Percentiles rank a stretch among this genome's conserved stretches.
Conservation (phyloP, 2,329 filamentous ascomycete species). For the Diaporthe sp. region DNA sequence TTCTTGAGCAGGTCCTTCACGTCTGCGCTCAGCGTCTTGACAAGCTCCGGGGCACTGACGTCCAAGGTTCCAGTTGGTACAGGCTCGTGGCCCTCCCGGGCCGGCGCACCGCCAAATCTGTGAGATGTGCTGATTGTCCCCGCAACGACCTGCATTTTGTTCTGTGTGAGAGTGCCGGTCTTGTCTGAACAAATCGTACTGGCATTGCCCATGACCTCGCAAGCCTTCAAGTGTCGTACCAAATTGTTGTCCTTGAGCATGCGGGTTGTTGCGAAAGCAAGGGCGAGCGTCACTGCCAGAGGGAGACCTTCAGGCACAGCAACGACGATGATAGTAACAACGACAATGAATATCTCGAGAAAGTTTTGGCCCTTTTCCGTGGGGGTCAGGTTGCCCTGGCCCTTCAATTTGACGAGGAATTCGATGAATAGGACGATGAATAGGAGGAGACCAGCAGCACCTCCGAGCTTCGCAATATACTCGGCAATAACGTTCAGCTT, state of each 20-base stretch:
- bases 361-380: slow-evolving; percentile 85
- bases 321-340: slow-evolving; percentile 85
- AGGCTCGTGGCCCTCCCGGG: slow-evolving; percentile 40
- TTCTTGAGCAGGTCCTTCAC: slow-evolving; percentile 69
- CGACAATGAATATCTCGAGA: slow-evolving; percentile 82
- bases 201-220: slow-evolving; percentile 86
- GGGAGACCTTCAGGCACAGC: slow-evolving; percentile 84
- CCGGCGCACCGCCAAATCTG: slow-evolving; percentile 63
- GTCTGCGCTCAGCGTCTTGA: slow-evolving; percentile 59
- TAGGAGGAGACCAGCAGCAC: slow-evolving; percentile 81
- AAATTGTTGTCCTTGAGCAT: slow-evolving; percentile 86
- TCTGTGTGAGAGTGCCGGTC: slow-evolving; percentile 77
- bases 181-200: slow-evolving; percentile 80
- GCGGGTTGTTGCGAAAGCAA: slow-evolving; percentile 82
- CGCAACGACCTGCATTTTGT: slow-evolving; percentile 77
- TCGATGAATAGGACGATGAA: slow-evolving; percentile 90
- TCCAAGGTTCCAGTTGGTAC: slow-evolving; percentile 45
- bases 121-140: slow-evolving; percentile 70
- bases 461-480: slow-evolving; percentile 83
- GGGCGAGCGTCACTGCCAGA: slow-evolving; percentile 81
- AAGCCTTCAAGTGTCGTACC: slow-evolving; percentile 81
- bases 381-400: slow-evolving; percentile 63
- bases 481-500: slow-evolving; percentile 83
- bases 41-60: slow-evolving; percentile 61
- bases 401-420: slow-evolving; percentile 79